These are phyloP conservation scores for Lentithecium fluviatile DNA, from an alignment of 495 filamentous ascomycete species.

Conservation along the genomic window DNA sequence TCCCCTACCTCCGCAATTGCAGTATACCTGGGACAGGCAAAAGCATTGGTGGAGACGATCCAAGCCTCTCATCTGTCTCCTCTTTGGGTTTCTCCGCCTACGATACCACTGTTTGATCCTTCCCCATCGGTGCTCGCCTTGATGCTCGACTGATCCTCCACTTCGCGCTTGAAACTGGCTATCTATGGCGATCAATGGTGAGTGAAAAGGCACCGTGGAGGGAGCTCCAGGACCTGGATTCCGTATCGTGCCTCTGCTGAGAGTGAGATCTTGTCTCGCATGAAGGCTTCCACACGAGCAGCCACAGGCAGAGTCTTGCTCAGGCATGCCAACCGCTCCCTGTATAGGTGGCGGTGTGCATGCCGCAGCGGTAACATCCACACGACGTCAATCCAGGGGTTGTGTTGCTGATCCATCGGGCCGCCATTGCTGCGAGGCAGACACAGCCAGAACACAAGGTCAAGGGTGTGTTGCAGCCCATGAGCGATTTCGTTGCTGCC, in stretches of 20 bases:
- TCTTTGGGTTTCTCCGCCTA: constrained; percentile 1
- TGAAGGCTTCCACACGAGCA: not conserved
- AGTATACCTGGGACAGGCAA: constrained; percentile 6
- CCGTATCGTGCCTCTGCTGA: constrained; percentile 1
- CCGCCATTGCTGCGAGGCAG: constrained; percentile 9
- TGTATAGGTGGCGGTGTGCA: constrained; percentile 3
- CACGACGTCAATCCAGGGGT: constrained; percentile 1
- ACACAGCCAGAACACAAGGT: constrained; percentile 1
- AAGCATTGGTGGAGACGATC: constrained; percentile 14
- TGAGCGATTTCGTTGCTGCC: too few relatives aligned
- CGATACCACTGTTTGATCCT: constrained; percentile 5
- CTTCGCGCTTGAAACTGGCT: constrained; percentile 3
- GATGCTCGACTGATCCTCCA: constrained; percentile 10
- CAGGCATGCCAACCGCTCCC: not conserved
- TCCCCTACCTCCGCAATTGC: constrained; percentile 5
- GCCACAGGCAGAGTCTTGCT: not conserved
- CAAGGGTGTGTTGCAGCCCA: too few relatives aligned
- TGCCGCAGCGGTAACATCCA: constrained; percentile 3
- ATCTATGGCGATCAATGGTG: not conserved
- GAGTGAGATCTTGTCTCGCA: constrained; percentile 2
- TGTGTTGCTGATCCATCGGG: constrained; percentile 2
- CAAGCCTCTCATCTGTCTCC: constrained; percentile 7
- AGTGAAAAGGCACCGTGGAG: constrained; percentile 1
- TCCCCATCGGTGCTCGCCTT: constrained; percentile 5
- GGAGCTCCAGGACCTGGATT: constrained; percentile 7